Evolutionary conservation across 805 yeast species (phyloP), one percentile per base, ranked within the genome.

Genomic region (Helenozyma rhizophorensis): DNA sequence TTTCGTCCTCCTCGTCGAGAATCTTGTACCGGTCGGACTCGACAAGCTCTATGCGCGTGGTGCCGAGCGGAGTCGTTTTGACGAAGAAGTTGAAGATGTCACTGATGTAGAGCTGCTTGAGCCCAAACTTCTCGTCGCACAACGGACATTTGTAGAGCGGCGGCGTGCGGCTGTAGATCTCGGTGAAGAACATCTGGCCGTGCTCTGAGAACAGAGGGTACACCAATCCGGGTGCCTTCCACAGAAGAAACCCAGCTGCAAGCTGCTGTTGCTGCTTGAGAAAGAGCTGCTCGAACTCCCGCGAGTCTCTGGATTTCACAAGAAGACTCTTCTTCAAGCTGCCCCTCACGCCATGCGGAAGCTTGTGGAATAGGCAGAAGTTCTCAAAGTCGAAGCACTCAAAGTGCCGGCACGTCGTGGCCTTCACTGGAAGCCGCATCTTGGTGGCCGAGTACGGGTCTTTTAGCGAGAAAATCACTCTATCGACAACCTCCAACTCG

Each of bases 351-450:
- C 62, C 62, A 3, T 40, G 42, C 10, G 64, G 56, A 4, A 67
- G 52, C 18, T 51, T 58, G 39, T 65, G 59, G 39, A 64, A 64
- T 12, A 53, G 33, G 42, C 72, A 67, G 33, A 67, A 67, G 24
- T 48, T 62, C 9, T 64, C 63, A 32, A 56, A 62, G 36, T 67
- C 72, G 46, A 67, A 67, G 44, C 72, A 66, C 48, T 64, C 71
- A 40, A 66, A 65, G 40, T 67, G 72, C 19, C 43, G 42, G 40
- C 72, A 67, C 1, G 38, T 34, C 7, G 44, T 39, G 5, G 70
- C 56, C 44, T 65, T 67, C 8, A 67, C 61, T 2, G 72, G 72
- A 7, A 67, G 47, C 25, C 46, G 40, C 23, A 67, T 66, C 34
- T 54, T 62, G 22, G 62, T 54, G 15, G 62, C 63, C 18, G 60